Percentiles rank a stretch among this genome's conserved stretches.
Conservation (phyloP, 2,329 filamentous ascomycete species). For the Mycosphaerella sp. region DNA sequence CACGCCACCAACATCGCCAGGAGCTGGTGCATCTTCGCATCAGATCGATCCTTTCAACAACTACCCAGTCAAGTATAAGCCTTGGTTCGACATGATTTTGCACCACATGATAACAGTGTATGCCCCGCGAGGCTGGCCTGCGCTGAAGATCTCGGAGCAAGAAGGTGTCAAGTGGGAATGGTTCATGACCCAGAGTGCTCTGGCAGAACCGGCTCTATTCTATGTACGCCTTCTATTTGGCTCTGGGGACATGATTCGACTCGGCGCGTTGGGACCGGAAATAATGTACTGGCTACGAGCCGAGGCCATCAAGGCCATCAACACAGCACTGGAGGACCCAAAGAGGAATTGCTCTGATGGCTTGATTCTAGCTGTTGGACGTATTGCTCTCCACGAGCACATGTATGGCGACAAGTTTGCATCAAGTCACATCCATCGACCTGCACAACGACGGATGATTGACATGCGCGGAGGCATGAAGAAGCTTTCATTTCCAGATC, state of each 20-base stretch:
- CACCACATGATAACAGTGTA: slow-evolving; percentile 35
- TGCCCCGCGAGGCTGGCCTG: slow-evolving; percentile 33
- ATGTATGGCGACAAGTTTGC: slow-evolving; percentile 33
- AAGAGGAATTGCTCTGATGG: slow-evolving; percentile 22
- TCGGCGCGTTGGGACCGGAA: slow-evolving; percentile 21
- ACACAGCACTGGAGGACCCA: slow-evolving; percentile 24
- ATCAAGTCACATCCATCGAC: slow-evolving; percentile 30
- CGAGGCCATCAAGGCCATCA: slow-evolving; percentile 30
- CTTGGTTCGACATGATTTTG: slow-evolving; percentile 29
- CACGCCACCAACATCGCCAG: slow-evolving; percentile 20
- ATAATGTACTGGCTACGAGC: slow-evolving; percentile 28
- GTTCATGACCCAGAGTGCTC: slow-evolving; percentile 32
- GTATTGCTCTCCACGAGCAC: slow-evolving; percentile 33
- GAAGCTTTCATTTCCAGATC: slow-evolving; percentile 27
- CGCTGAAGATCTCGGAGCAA: slow-evolving; percentile 28
- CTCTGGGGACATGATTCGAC: slow-evolving; percentile 30
- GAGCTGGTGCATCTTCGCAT: slow-evolving; percentile 12
- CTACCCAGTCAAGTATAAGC: slow-evolving; percentile 30
- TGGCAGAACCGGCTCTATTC: slow-evolving; percentile 32
- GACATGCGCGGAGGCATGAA: slow-evolving; percentile 32
- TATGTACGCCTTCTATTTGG: slow-evolving; percentile 33
- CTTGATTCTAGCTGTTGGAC: slow-evolving; percentile 30
- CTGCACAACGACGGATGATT: slow-evolving; percentile 33
- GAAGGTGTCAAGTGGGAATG: slow-evolving; percentile 31
- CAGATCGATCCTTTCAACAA: slow-evolving; percentile 30